Base-by-base conservation (phyloP, 2,329 filamentous ascomycete species). In the Cucurbitaria berberidis region DNA sequence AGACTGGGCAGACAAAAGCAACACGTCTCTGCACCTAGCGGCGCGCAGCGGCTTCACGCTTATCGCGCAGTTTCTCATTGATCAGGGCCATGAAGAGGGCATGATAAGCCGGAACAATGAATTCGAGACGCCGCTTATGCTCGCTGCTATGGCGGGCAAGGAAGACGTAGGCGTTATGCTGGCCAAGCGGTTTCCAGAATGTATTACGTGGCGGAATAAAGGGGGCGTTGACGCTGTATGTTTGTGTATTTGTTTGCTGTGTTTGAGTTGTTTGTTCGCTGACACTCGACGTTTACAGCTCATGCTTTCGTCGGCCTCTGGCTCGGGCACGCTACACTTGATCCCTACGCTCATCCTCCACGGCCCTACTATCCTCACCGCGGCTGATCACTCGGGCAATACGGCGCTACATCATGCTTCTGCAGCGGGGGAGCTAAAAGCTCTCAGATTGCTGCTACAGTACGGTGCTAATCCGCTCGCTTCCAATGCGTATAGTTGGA, bases 341-440 rank as follows among this genome's bases (percentile, higher is more conserved):
- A 70, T 79, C 24, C 70, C 70, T 10, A 70, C 69, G 32, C 60
- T 76, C 27, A 72, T 77, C 35, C 62, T 67, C 32, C 64, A 70
- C 27, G 66, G 15, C 67, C 72, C 10, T 44, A 56, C n/a, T 15
- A 55, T 74, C 64, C 59, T 72, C 50, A 50, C 58, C 51, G 36
- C 73, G 62, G 32, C 72, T 75, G 91, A 96, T 67, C 67, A 81
- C 1, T 84, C 89, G 52, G 91, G 91, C n/a, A 95, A 96, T 70
- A 96, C 91, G 2, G 89, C 91, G 0, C 79, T 96, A 38, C 91
- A 96, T 76, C 92, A 95, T 76, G 92, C 92, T 11, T 91, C 87
- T 66, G 89, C 89, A 40, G 90, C 90, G 66, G 91, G 91, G 1
- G 89, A 93, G 63, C 75, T 96, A 40, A 85, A 92, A 48, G 89